Evolutionary conservation across 2,329 filamentous ascomycete species (phyloP).

Genomic region (Pseudomassariella vexata): DNA sequence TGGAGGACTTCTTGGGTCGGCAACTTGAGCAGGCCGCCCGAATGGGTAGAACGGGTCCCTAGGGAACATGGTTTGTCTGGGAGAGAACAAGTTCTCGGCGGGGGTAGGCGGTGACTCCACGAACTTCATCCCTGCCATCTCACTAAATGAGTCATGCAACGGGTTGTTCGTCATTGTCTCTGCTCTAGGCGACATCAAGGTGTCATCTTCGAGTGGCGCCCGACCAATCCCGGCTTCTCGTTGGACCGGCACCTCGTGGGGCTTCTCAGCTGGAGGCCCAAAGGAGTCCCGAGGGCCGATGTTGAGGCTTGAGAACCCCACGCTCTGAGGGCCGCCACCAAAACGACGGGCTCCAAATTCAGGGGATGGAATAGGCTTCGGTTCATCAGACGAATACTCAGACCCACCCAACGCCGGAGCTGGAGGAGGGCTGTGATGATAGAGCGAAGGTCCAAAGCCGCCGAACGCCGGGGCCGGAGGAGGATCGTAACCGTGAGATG

Average conservation of each 20-base stretch:
- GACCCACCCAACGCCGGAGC: conserved; percentile 15
- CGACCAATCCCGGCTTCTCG: conserved; percentile 30
- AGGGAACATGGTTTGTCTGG: conserved; percentile 45
- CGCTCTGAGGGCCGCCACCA: conserved; percentile 26
- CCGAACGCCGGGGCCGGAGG: conserved; percentile 21
- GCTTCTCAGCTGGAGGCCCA: conserved; percentile 13
- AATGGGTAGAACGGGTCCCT: conserved; percentile 48
- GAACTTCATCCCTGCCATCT: conserved; percentile 44
- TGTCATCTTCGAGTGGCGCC: conserved; percentile 39
- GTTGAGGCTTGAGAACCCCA: conserved; percentile 36
- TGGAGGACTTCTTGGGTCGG: conserved; percentile 69
- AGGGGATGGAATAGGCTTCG: conserved; percentile 36
- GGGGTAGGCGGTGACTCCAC: conserved; percentile 47
- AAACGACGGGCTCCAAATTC: conserved; percentile 37
- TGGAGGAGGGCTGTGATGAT: conserved; percentile 21
- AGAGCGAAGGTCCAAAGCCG: conserved; percentile 15
- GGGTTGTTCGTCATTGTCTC: conserved; percentile 69
- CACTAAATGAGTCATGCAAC: conserved; percentile 42
- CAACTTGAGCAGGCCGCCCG: conserved; percentile 42
- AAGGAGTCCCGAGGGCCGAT: conserved; percentile 19
- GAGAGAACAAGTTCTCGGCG: conserved; percentile 47
- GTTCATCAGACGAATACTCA: conserved; percentile 15
- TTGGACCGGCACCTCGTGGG: conserved; percentile 13
- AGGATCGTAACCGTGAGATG: conserved; percentile 19
- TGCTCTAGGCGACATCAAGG: conserved; percentile 64